Base-by-base conservation (phyloP, 306 rosid species). In the Begonia masoniana region DNA sequence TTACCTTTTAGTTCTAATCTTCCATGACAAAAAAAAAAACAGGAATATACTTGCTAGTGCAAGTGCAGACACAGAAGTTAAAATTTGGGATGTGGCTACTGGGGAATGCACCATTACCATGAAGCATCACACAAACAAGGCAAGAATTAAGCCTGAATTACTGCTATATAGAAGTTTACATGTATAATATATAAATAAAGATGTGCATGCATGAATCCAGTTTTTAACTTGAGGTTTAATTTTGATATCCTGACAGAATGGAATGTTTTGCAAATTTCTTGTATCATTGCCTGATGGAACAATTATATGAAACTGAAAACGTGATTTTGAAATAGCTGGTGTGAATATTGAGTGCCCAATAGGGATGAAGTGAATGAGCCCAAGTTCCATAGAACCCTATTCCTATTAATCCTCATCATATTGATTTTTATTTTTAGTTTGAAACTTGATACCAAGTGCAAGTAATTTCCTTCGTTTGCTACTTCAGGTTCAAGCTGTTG, bases 71-170 rank as follows among this genome's bases (percentile, higher is more conserved):
- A 81, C 68, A 56, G 68, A 42, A 64, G 94, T 91, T 54, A 86
- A 83, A 81, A 81, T 91, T 58, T 91, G 99, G 96, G 96, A 86
- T 56, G 71, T 91, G 57, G 82, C 60, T 62, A 42, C 88, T 19
- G 99, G 75, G 54, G 79, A 75, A 67, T 91, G 96, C 70, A 58
- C 59, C 43, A 72, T 74, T 57, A 91, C 96, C 36, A 67, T 83
- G 96, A 83, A 83, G 62, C 99, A 91, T 68, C 99, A 91, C 78
- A 49, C 83, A 1, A 86, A 83, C 79, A 79, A 91, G 94, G 97
- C 71, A 75, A 67, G 59, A 54, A 54, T 62, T 61, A 65, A 50
- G 43, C 53, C 24, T 10, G 12, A 17, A 61, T 35, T 58, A 26
- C 14, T 21, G 13, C 56, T 45, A 13, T 36, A 49, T 55, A 16